Evolutionary conservation across 345 rosid genomes (phyloP), one percentile per base, ranked within the genome.

Genomic region (Nasturtium officinale): DNA sequence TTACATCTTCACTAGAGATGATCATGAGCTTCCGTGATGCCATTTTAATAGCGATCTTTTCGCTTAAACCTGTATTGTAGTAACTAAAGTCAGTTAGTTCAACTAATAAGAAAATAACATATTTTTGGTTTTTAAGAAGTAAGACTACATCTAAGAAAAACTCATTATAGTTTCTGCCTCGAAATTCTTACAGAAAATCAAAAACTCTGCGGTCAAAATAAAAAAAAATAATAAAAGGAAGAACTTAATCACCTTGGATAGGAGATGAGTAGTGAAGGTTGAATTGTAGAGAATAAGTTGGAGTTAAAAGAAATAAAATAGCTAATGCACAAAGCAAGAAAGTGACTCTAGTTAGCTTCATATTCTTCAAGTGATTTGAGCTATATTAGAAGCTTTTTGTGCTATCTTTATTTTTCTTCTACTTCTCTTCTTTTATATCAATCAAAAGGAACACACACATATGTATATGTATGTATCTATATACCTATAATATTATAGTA

Each of bases 1-100:
- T 69, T 55, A 4, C 75, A 62, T 69, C 60, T 55, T 69, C 71
- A 55, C 29, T 63, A 20, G 65, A 26, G 65, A 69, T 54, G 65
- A 76, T 69, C 75, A 76, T 45, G 28, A 76, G 71, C 20, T 69
- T 76, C 53, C 79, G 52, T 18, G 59, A 17, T n/a, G 21, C 58
- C 65, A 25, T 42, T 45, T 47, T 63, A 3, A 18, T 45, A 17
- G 28, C 26, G 0, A 28, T 54, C 28, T 63, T 47, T 62, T 55
- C 53, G 16, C 59, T 69, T 46, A 48, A 25, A 62, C 60, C 79
- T 69, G 35, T 13, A 62, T 30, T 7, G 55, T 68, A 32, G n/a
- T 43, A 21, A 42, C 37, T 20, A 12, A 67, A 40, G 17, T 21
- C 58, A 38, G 67, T 15, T 57, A 32, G 17, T 12, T 38, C 26